A percentile compares a stretch with the other conserved stretches of the same genome.
Evolutionary conservation across 164 flowering plant genomes (phyloP).

Genomic region (Saururus chinensis): DNA sequence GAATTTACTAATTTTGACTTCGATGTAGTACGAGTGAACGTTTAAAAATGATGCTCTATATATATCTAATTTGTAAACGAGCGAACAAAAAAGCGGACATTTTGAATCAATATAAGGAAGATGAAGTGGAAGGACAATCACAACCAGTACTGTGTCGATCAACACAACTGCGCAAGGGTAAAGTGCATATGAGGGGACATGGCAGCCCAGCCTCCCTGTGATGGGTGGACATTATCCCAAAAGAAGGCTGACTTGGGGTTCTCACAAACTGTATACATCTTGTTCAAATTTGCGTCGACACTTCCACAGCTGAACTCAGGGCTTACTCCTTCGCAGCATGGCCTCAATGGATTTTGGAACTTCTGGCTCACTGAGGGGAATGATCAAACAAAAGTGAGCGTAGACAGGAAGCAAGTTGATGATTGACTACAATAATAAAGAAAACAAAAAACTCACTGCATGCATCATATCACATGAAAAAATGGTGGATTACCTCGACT

Average conservation of each 20-base stretch:
- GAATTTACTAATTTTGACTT: too few species aligned
- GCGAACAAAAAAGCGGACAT: too few species aligned
- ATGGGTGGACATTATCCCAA: constrained; percentile 14
- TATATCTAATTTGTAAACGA: too few species aligned
- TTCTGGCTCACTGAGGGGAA: constrained; percentile 4
- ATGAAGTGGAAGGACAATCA: background rate
- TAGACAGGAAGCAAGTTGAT: too few species aligned
- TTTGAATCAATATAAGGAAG: too few species aligned
- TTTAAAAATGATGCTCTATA: too few species aligned
- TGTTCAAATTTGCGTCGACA: constrained; percentile 2
- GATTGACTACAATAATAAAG: background rate
- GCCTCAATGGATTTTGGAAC: constrained; percentile 11
- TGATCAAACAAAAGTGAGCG: too few species aligned
- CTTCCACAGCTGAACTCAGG: constrained; percentile 5
- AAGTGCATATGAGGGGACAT: constrained; percentile 2
- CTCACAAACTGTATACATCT: constrained; percentile 7
- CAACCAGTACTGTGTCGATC: background rate
- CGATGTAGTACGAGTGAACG: too few species aligned
- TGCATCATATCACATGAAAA: too few species aligned
- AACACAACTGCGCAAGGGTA: background rate
- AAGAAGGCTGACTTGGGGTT: constrained; percentile 9
- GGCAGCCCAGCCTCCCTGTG: constrained; percentile 12
- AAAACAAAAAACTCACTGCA: background rate
- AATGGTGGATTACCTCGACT: background rate
- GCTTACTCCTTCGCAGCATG: constrained; percentile 11